Evolutionary conservation across 768 basidiomycete genomes (phyloP).

Genomic region (Kwoniella bestiolae): DNA sequence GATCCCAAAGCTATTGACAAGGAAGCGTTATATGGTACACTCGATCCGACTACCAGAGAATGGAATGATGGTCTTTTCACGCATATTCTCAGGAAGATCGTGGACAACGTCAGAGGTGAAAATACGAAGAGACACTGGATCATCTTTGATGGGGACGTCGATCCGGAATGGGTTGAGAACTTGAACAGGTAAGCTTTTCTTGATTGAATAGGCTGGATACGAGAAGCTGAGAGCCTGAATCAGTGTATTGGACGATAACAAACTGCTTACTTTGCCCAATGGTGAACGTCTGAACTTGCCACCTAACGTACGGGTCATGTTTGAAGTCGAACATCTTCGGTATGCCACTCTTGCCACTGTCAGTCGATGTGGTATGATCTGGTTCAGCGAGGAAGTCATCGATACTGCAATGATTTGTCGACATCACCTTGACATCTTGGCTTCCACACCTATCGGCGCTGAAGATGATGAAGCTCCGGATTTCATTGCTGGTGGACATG

Average conservation of each 20-base stretch:
- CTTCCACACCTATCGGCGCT: conserved; percentile 75
- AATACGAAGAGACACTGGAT: conserved; percentile 98
- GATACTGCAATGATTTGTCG: conserved; percentile 88
- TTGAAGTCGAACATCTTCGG: conserved; percentile 95
- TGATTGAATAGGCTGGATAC: no score
- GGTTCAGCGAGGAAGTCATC: conserved; percentile 98
- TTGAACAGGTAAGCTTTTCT: conserved; percentile 76
- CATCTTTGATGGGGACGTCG: conserved; percentile 98
- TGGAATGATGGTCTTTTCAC: conserved; percentile 99
- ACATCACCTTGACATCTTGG: conserved; percentile 79
- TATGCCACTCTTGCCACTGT: conserved; percentile 98
- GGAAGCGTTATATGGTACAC: conserved; percentile 93
- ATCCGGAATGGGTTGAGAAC: conserved; percentile 99
- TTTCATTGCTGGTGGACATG: conserved; percentile 63
- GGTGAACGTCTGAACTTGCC: conserved; percentile 97
- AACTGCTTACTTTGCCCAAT: conserved; percentile 92
- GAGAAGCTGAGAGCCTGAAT: neutral
- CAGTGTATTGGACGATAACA: conserved; percentile 99
- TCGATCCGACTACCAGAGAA: conserved; percentile 95
- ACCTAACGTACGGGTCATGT: conserved; percentile 97
- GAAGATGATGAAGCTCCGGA: conserved; percentile 73
- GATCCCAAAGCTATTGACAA: conserved; percentile 99
- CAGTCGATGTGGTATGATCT: conserved; percentile 99
- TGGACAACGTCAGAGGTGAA: conserved; percentile 97
- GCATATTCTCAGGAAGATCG: conserved; percentile 94